Base-by-base conservation (phyloP, 2,329 filamentous ascomycete species). In the Westerdykella sp. region DNA sequence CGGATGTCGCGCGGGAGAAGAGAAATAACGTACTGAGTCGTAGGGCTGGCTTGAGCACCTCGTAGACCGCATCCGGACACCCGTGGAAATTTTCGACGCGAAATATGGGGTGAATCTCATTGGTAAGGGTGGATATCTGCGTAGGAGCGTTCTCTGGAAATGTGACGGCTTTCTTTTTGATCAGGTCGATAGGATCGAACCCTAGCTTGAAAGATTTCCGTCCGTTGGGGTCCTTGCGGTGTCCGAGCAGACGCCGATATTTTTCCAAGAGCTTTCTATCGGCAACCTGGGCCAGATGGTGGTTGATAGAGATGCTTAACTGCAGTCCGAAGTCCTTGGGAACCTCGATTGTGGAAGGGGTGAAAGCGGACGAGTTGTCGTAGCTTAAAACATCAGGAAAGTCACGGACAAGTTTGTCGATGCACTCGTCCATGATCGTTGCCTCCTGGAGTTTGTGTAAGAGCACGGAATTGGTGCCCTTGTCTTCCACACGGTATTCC, bases 51-150 rank as follows among this genome's bases (percentile, higher is more conserved):
- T 62, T 67, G n/a, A 69, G 44, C 1, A 62, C 49, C 28, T 65
- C 62, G 44, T 69, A 69, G 14, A 69, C 58, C 1, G 52, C 58
- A 41, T 66, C 62, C 1, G 65, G 54, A 44, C 63, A 67, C 6
- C 60, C 65, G 41, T 68, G 65, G 50, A 66, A 68, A 37, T 68
- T 68, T 12, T 66, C 63, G 3, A 54, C 48, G 15, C 63, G 60
- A 37, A 68, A 67, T 14, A 68, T 60, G 2, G 61, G 50, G 42
- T 68, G 65, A 15, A 68, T 60, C 1, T 63, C 57, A 34, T 63
- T 65, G 23, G 57, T 54, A n/a, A 68, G 55, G 14, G 59, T 67
- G 15, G 53, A 66, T 2, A 46, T 25, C 14, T 48, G 51, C 15
- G 53, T 45, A 2, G 47, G 34, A 6, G 47, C 28, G 15, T 56